phyloP scores from a whole-genome alignment of 176 grass and related monocot genomes.

The Coix lacrymajobi region DNA sequence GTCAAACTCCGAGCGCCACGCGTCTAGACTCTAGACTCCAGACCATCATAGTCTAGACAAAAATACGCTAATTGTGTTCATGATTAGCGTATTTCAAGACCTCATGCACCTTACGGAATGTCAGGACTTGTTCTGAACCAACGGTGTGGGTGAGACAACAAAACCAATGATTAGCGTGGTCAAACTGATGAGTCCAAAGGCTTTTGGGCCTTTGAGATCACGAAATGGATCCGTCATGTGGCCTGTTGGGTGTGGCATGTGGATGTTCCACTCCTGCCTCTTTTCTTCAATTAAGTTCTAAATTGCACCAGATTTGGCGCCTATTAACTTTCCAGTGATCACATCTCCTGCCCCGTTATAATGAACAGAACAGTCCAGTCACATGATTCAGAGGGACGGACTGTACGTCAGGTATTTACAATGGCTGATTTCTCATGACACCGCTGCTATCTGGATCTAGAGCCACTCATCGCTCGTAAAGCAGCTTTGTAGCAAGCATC shows the following conservation, averaged over 20 bases:
- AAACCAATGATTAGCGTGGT: neutral
- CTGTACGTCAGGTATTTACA: neutral
- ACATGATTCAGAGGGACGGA: neutral
- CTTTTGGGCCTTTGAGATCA: neutral
- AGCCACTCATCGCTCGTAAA: neutral
- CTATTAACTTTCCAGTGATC: neutral
- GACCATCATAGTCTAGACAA: too few species aligned
- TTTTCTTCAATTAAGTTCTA: neutral
- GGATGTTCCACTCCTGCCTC: neutral
- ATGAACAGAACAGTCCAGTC: too few species aligned
- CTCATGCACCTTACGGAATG: neutral
- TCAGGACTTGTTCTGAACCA: neutral
- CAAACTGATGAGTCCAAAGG: neutral
- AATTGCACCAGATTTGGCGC: neutral
- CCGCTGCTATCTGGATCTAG: neutral
- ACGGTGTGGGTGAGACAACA: neutral
- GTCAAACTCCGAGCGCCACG: too few species aligned
- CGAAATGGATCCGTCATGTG: neutral
- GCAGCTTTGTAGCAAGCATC: neutral
- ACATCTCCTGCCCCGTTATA: too few species aligned
- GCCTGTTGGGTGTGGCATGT: slow-evolving; percentile 6
- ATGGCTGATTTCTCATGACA: neutral
- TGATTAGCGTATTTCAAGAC: too few species aligned
- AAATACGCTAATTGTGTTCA: too few species aligned
- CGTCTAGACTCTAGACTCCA: too few species aligned